Evolutionary conservation across 1,139 yeast species (phyloP).

Genomic region (Blastobotrys capitulatus): DNA sequence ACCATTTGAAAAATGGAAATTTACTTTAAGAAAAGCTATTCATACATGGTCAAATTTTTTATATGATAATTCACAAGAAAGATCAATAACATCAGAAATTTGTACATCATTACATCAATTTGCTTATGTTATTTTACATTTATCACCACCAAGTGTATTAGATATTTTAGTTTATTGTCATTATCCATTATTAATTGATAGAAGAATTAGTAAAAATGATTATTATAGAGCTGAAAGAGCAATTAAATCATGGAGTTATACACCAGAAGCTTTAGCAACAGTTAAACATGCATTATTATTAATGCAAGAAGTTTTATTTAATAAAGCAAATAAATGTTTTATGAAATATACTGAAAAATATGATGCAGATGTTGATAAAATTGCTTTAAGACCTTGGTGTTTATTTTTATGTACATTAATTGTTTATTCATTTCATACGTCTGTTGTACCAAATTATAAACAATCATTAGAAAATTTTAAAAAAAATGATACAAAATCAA

Average conservation of each 20-base stretch:
- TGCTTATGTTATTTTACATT: constrained; percentile 23
- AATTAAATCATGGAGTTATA: constrained; percentile 21
- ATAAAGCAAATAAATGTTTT: constrained; percentile 5
- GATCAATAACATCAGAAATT: constrained; percentile 18
- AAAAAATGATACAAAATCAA: background rate
- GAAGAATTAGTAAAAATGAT: constrained; percentile 20
- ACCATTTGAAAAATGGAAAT: constrained; percentile 18
- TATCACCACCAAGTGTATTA: constrained; percentile 21
- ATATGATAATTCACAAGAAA: constrained; percentile 6
- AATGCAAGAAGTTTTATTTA: constrained; percentile 18
- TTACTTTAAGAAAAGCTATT: constrained; percentile 20
- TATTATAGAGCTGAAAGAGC: constrained; percentile 20
- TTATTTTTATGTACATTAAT: constrained; percentile 18
- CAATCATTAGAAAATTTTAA: constrained; percentile 2
- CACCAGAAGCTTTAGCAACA: constrained; percentile 14
- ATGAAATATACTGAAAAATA: constrained; percentile 7
- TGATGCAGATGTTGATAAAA: constrained; percentile 16
- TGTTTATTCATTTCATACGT: constrained; percentile 17
- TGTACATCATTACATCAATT: constrained; percentile 21
- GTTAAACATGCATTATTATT: constrained; percentile 17
- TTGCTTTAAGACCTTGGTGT: constrained; percentile 21
- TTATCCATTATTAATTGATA: constrained; percentile 18
- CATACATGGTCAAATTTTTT: constrained; percentile 24
- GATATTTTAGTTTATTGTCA: constrained; percentile 17
- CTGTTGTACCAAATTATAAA: background rate